A percentile compares a stretch with the other conserved stretches of the same genome.
Evolutionary conservation across 2,329 filamentous ascomycete genomes (phyloP).

Genomic region (Aspergillus puulaauensis): DNA sequence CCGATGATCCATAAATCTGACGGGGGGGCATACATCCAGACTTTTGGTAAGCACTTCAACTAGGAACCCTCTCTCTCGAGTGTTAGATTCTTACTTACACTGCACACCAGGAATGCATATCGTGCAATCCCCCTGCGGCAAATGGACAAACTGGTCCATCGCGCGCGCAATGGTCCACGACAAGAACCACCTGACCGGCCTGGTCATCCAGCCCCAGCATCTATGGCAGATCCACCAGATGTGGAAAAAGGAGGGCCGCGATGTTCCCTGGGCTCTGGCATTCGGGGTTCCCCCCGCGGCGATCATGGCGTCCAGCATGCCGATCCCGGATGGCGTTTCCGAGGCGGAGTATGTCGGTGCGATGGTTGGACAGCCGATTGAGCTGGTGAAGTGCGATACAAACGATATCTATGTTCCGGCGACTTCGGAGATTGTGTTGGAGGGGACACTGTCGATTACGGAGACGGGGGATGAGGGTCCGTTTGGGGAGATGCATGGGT

Average conservation of each 20-base stretch:
- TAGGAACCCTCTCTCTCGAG: too few relatives aligned
- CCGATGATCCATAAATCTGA: constrained; percentile 48
- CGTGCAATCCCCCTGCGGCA: constrained; percentile 45
- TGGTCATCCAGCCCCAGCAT: constrained; percentile 49
- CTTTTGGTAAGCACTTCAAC: constrained; percentile 26
- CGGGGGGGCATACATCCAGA: constrained; percentile 53
- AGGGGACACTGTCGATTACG: constrained; percentile 48
- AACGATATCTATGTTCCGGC: constrained; percentile 52
- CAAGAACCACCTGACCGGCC: constrained; percentile 40
- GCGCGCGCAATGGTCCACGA: constrained; percentile 49
- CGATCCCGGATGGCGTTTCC: constrained; percentile 49
- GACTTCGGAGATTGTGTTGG: constrained; percentile 52
- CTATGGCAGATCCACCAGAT: constrained; percentile 47
- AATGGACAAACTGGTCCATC: constrained; percentile 47
- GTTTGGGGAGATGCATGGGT: constrained; percentile 50
- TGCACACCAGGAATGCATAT: constrained; percentile 44
- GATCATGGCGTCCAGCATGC: constrained; percentile 51
- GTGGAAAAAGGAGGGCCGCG: constrained; percentile 48
- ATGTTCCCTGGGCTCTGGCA: constrained; percentile 49
- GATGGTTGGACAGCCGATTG: constrained; percentile 45
- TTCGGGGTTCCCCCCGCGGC: constrained; percentile 53
- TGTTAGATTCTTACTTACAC: too few relatives aligned
- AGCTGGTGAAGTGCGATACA: constrained; percentile 55
- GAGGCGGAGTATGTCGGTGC: constrained; percentile 53
- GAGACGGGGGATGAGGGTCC: constrained; percentile 49